Percentiles rank a stretch among this genome's conserved stretches.
phyloP scores from a whole-genome alignment of 202 grass and related monocot genomes.

The Elaeis oleifera region DNA sequence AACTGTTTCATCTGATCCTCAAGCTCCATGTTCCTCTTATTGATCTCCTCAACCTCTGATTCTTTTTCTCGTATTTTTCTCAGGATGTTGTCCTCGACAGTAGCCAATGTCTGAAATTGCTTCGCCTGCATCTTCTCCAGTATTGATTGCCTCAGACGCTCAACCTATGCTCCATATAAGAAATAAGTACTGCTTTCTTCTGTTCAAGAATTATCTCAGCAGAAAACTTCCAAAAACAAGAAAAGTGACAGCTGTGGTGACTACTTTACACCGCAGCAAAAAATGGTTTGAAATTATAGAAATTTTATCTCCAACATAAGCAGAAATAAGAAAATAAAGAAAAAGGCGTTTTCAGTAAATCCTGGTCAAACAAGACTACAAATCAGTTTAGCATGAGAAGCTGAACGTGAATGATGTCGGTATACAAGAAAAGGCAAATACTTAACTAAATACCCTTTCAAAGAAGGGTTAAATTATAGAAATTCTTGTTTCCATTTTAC shows the following conservation, averaged over 20 bases:
- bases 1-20: conserved; percentile 90
- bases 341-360: background rate
- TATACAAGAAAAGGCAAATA: no score
- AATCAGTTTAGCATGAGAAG: no score
- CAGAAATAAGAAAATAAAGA: background rate
- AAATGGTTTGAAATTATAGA: background rate
- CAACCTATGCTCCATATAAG: conserved; percentile 39
- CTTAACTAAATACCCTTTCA: no score
- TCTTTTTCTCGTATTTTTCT: conserved; percentile 85
- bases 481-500: no score
- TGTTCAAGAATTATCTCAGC: background rate
- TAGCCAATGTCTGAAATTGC: conserved; percentile 75
- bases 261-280: background rate
- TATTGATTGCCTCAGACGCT: conserved; percentile 81
- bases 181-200: background rate
- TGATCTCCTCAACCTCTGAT: conserved; percentile 66
- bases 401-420: no score
- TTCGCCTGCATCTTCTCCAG: conserved; percentile 89
- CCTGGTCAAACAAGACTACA: no score
- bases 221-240: background rate
- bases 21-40: conserved; percentile 75
- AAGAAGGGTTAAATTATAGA: no score
- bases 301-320: background rate
- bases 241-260: background rate
- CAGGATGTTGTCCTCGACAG: conserved; percentile 83